Conservation (phyloP, 176 grass and related monocot species). For the Cenchrus purpureus region DNA sequence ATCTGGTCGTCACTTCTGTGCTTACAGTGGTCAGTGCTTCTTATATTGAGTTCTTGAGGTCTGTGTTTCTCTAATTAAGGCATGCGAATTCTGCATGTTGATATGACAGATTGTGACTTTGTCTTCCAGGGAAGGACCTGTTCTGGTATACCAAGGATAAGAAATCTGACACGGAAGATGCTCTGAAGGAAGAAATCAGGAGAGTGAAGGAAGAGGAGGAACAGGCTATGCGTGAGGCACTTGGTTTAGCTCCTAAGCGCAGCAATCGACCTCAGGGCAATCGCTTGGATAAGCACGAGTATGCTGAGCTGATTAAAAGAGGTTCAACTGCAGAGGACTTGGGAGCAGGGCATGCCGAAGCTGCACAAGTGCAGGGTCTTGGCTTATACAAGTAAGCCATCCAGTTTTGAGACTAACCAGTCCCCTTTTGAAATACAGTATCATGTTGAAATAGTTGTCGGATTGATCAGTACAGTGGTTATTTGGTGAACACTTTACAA, state of each 20-base stretch:
- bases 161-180: constrained; percentile 66
- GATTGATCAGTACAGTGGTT: background rate
- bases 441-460: background rate
- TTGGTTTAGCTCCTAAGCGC: constrained; percentile 94
- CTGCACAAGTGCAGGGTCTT: constrained; percentile 89
- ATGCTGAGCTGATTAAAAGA: constrained; percentile 93
- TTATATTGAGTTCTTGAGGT: constrained; percentile 11
- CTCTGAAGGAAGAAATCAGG: constrained; percentile 91
- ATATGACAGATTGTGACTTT: background rate
- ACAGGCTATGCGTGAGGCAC: constrained; percentile 89
- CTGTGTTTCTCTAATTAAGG: constrained; percentile 7
- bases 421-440: background rate
- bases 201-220: constrained; percentile 98
- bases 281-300: constrained; percentile 92
- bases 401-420: constrained; percentile 7
- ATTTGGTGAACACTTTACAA: background rate
- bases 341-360: constrained; percentile 90
- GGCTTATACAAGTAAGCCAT: constrained; percentile 89
- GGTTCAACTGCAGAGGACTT: constrained; percentile 92
- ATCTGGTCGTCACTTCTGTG: constrained; percentile 11
- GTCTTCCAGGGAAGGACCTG: constrained; percentile 76
- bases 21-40: background rate
- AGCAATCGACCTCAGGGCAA: constrained; percentile 67
- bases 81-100: background rate
- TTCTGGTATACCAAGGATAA: constrained; percentile 90